Conservation (phyloP, 2,329 filamentous ascomycete species). For the Paraphoma sp. region DNA sequence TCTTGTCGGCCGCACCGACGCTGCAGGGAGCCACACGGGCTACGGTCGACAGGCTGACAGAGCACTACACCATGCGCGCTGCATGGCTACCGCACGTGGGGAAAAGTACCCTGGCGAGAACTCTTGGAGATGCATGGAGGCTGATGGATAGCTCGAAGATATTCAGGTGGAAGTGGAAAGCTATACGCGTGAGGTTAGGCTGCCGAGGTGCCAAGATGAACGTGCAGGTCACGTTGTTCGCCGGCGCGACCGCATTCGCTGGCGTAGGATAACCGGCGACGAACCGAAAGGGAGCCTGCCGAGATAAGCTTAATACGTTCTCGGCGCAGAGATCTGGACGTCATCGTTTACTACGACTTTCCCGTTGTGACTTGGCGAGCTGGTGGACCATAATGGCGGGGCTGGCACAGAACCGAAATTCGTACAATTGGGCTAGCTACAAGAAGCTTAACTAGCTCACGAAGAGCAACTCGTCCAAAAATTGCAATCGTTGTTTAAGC, state of each 20-base stretch:
- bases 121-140: constrained; percentile 15
- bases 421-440: background rate
- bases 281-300: constrained; percentile 8
- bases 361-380: background rate
- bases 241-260: constrained; percentile 18
- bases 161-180: constrained; percentile 10
- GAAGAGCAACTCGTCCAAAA: too few relatives aligned
- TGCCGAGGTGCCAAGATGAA: constrained; percentile 26
- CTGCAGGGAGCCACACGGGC: constrained; percentile 12
- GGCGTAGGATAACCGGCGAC: constrained; percentile 2
- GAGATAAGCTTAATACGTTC: constrained; percentile 7
- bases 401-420: background rate
- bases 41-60: constrained; percentile 8
- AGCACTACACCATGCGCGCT: constrained; percentile 17
- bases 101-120: constrained; percentile 15
- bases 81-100: constrained; percentile 35
- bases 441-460: background rate
- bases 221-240: constrained; percentile 23
- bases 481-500: too few relatives aligned
- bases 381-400: background rate
- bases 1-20: constrained; percentile 11
- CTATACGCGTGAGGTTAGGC: constrained; percentile 15
- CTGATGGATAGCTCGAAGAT: constrained; percentile 6
- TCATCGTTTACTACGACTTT: constrained; percentile 13
- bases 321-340: constrained; percentile 6